Evolutionary conservation across 768 basidiomycete genomes (phyloP).

Genomic region (Mycena amicta): DNA sequence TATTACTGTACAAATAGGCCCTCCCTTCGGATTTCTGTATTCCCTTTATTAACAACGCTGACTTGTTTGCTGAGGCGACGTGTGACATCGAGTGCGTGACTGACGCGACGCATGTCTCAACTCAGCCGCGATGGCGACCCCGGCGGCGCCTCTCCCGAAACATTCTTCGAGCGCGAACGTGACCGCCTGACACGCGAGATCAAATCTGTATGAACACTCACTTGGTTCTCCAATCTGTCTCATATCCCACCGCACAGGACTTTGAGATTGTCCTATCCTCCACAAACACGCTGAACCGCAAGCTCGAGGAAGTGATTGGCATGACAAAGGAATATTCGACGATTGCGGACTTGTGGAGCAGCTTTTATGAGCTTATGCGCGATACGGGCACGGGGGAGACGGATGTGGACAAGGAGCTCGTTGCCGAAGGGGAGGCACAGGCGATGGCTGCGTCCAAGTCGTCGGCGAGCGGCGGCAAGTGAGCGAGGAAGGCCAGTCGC

Average conservation of each 20-base stretch:
- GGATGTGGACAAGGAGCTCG: not conserved
- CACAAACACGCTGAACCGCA: conserved; percentile 85
- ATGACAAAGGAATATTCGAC: conserved; percentile 93
- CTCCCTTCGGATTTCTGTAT: not conserved
- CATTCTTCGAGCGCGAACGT: conserved; percentile 82
- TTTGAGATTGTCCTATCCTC: conserved; percentile 88
- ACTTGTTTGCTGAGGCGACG: too few species aligned
- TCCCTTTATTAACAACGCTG: not conserved
- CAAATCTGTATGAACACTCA: conserved; percentile 52
- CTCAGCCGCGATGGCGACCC: conserved; percentile 42
- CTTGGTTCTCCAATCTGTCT: not conserved
- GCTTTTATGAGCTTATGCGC: conserved; percentile 78
- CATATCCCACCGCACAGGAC: conserved; percentile 47
- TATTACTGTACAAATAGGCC: conserved; percentile 5
- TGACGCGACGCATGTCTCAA: conserved; percentile 25
- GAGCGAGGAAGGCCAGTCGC: not conserved
- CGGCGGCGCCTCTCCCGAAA: conserved; percentile 10
- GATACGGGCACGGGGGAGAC: conserved; percentile 36
- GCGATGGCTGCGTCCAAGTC: not conserved
- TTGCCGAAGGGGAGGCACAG: not conserved
- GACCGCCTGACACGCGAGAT: conserved; percentile 76
- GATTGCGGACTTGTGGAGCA: conserved; percentile 82
- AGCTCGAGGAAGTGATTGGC: conserved; percentile 88
- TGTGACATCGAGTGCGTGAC: not conserved
- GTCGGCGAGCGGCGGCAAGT: not conserved